Evolutionary conservation across 2,329 filamentous ascomycete species (phyloP).

Genomic region (Fusarium sp.): DNA sequence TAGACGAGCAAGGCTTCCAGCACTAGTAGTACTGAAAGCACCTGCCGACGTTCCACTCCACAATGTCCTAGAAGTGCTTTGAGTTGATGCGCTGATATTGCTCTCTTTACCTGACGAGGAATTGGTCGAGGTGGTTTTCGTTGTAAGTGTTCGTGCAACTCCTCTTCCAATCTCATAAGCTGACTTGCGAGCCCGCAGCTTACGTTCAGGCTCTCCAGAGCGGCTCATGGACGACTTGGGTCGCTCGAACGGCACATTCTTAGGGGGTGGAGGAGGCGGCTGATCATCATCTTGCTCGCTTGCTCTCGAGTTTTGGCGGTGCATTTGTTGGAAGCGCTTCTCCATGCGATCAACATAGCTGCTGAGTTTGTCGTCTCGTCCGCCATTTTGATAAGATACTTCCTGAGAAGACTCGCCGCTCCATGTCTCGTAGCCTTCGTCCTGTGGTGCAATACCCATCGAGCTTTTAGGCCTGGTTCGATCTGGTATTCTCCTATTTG

Average conservation of each 20-base stretch:
- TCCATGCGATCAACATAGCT: slow-evolving; percentile 96
- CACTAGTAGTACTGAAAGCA: slow-evolving; percentile 93
- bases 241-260: slow-evolving; percentile 62
- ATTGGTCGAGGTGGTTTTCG: slow-evolving; percentile 85
- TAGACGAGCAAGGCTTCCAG: slow-evolving; percentile 88
- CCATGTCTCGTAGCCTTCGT: slow-evolving; percentile 71
- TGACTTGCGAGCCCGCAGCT: slow-evolving; percentile 74
- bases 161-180: slow-evolving; percentile 80
- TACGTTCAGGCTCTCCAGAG: slow-evolving; percentile 54
- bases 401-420: slow-evolving; percentile 65
- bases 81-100: slow-evolving; percentile 77
- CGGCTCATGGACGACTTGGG: slow-evolving; percentile 69
- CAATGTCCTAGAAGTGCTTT: slow-evolving; percentile 83
- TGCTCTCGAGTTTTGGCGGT: slow-evolving; percentile 66
- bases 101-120: slow-evolving; percentile 79
- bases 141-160: slow-evolving; percentile 84
- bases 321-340: slow-evolving; percentile 77
- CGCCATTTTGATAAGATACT: slow-evolving; percentile 55
- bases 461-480: slow-evolving; percentile 72
- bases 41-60: slow-evolving; percentile 95
- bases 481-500: slow-evolving; percentile 44
- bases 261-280: slow-evolving; percentile 70
- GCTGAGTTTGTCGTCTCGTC: slow-evolving; percentile 71
- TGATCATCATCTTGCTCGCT: slow-evolving; percentile 59
- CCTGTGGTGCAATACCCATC: slow-evolving; percentile 72